These are phyloP conservation scores for Naegleria gruberi DNA, from an alignment of 208 protist species.

Conservation along the genomic window DNA sequence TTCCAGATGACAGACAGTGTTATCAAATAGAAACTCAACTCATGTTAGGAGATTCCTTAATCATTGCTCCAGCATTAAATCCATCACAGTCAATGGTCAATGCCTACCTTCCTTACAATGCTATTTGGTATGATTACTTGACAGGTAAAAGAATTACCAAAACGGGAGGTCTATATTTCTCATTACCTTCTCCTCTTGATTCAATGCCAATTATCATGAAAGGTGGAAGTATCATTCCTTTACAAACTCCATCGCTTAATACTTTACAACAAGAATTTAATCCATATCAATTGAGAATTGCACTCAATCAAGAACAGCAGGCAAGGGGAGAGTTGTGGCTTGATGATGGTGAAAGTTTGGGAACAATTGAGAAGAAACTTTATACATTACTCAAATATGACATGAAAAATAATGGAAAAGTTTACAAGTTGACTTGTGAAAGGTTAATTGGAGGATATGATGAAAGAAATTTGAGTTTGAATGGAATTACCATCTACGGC, in stretches of 20 bases:
- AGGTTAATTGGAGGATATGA: too few relatives aligned
- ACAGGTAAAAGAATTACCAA: not conserved
- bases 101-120: conserved; percentile 49
- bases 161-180: too few relatives aligned
- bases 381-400: not conserved
- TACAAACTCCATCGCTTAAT: conserved; percentile 30
- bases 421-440: too few relatives aligned
- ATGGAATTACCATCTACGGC: too few relatives aligned
- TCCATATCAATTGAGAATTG: conserved; percentile 43
- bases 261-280: conserved; percentile 15
- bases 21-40: conserved; percentile 48
- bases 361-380: not conserved
- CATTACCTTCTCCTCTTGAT: not conserved
- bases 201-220: conserved; percentile 48
- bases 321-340: conserved; percentile 46
- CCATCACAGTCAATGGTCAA: conserved; percentile 29
- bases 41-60: conserved; percentile 48
- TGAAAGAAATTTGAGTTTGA: too few relatives aligned
- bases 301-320: conserved; percentile 24
- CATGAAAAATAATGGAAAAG: too few relatives aligned
- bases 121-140: conserved; percentile 56
- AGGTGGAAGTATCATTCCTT: conserved; percentile 50
- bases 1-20: conserved; percentile 38
- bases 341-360: conserved; percentile 44
- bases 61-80: conserved; percentile 43